Base-by-base conservation (phyloP, 2,329 filamentous ascomycete species). In the Hypoxylon sp. region DNA sequence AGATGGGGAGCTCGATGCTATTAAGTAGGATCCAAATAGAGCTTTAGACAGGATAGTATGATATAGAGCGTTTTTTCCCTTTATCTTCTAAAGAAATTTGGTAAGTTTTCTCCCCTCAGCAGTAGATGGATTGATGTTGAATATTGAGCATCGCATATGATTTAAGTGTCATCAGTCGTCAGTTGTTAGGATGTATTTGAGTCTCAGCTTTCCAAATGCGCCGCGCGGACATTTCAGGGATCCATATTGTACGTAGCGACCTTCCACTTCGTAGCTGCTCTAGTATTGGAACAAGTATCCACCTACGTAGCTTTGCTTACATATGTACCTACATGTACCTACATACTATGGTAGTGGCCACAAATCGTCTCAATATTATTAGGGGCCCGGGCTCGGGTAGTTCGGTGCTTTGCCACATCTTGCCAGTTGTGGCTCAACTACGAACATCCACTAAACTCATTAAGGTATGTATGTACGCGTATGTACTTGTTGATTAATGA, bases 121-220 rank as follows among this genome's bases (percentile, higher is more conserved):
- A 51, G 17, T 28, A 25, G 43, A 25, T 56, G 50, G 43, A 30
- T 55, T 52, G 43, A 59, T 17, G 46, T 58, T 36, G 25, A 38
- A 32, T 59, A 62, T 13, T 53, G 49, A 57, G 57, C 36, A 48
- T 32, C 50, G 50, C 30, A 43, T 43, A 43, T 43, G 38, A 21
- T 62, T 61, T 61, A 67, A 56, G 67, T 70, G 69, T 67, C 67
- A 70, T 71, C 52, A 66, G 23, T 55, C 36, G 36, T 38, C 19
- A 46, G 57, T 51, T 61, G 36, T 52, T 32, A 59, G 13, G 19
- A 36, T 36, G 56, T 67, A 56, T 23, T 50, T 51, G 14, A 67
- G 68, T 68, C 68, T 68, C 68, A 70, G 68, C 65, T 68, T 68
- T 60, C 60, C 17, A 52, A 56, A 67, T 63, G 60, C 60, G 62